These are phyloP conservation scores for Stylonectria norvegica DNA, from an alignment of 2,329 filamentous ascomycete species.

Conservation along the genomic window DNA sequence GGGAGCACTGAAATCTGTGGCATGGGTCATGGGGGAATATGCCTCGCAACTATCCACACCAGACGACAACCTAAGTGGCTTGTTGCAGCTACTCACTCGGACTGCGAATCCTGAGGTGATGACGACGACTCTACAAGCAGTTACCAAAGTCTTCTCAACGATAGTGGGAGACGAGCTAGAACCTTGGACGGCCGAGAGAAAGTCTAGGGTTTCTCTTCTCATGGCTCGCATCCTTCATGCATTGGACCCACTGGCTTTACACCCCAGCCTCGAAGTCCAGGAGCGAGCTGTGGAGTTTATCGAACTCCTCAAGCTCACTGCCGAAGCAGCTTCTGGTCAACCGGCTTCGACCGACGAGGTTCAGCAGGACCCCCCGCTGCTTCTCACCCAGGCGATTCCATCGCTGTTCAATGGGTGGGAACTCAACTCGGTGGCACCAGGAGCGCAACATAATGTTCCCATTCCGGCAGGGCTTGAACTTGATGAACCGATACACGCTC, in stretches of 20 bases:
- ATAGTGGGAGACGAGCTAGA: slow-evolving; percentile 63
- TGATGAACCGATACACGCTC: slow-evolving; percentile 75
- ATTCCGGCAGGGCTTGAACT: slow-evolving; percentile 72
- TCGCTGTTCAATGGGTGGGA: slow-evolving; percentile 83
- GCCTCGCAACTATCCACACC: slow-evolving; percentile 67
- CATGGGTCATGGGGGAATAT: slow-evolving; percentile 90
- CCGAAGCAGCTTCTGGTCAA: slow-evolving; percentile 73
- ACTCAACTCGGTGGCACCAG: slow-evolving; percentile 81
- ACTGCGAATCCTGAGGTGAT: slow-evolving; percentile 62
- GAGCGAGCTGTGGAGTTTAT: slow-evolving; percentile 90
- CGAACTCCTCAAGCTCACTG: slow-evolving; percentile 81
- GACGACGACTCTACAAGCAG: slow-evolving; percentile 77
- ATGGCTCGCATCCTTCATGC: slow-evolving; percentile 80
- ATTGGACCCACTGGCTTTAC: slow-evolving; percentile 72
- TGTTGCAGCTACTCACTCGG: slow-evolving; percentile 65
- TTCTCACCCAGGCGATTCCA: slow-evolving; percentile 88
- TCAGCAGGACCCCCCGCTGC: slow-evolving; percentile 68
- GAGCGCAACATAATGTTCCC: slow-evolving; percentile 83
- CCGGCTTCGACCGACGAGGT: slow-evolving; percentile 51
- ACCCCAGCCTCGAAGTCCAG: slow-evolving; percentile 90
- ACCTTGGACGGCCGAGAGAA: slow-evolving; percentile 69
- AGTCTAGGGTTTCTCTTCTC: slow-evolving; percentile 70
- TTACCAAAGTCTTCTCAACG: slow-evolving; percentile 77
- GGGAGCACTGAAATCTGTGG: slow-evolving; percentile 69
- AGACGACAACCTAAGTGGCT: slow-evolving; percentile 66